Evolutionary conservation across 768 basidiomycete genomes (phyloP).

Genomic region (Daedaleopsis sinensis): DNA sequence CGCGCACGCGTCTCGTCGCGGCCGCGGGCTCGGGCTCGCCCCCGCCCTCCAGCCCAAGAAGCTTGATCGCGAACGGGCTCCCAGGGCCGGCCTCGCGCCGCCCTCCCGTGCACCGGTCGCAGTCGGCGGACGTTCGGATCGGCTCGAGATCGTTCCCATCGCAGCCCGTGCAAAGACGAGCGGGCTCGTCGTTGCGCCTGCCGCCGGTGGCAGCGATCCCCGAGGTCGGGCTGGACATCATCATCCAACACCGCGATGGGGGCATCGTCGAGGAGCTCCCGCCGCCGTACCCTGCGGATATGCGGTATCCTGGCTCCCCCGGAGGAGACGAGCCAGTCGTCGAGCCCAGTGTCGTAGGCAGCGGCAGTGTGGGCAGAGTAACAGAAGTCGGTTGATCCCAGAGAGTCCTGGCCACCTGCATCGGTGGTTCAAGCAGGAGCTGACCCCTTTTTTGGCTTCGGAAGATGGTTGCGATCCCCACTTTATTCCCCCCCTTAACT

Average conservation of each 20-base stretch:
- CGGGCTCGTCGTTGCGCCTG: constrained; percentile 15
- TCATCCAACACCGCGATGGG: constrained; percentile 44
- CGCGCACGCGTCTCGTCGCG: constrained; percentile 14
- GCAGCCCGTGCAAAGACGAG: constrained; percentile 14
- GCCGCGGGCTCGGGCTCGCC: not conserved
- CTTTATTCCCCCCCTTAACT: not conserved
- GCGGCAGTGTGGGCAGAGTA: not conserved
- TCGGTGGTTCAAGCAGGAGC: not conserved
- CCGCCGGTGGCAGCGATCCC: constrained; percentile 16
- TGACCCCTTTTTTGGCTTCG: not conserved
- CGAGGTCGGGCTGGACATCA: constrained; percentile 34
- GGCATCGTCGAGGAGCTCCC: constrained; percentile 44
- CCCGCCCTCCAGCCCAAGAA: not conserved
- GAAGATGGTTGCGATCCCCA: not conserved
- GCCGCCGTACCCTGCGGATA: constrained; percentile 36
- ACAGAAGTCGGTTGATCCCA: no score
- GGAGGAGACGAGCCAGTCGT: not conserved
- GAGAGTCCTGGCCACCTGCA: no score
- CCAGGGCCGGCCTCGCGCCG: constrained; percentile 10
- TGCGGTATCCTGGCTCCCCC: not conserved
- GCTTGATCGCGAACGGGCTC: not conserved
- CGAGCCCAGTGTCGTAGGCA: not conserved
- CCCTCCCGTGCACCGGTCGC: constrained; percentile 9
- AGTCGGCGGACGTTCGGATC: constrained; percentile 4
- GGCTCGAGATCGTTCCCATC: constrained; percentile 9